Evolutionary conservation across 2,329 filamentous ascomycete species (phyloP), one percentile per base, ranked within the genome.

Genomic region (Botrytis hyacinthi): DNA sequence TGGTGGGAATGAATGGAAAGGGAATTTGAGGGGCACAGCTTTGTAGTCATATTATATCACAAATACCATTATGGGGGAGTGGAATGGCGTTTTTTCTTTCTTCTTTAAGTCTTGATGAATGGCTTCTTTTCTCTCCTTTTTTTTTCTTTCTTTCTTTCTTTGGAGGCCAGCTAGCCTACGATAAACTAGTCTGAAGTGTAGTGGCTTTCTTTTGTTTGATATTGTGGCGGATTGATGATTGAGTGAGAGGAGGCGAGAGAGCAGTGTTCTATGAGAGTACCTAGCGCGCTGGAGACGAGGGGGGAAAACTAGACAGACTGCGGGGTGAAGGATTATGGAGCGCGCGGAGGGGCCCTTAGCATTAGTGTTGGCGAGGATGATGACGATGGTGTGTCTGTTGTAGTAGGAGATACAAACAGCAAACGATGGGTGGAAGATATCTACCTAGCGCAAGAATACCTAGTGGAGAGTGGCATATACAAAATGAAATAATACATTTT

Each of bases 1-100:
- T 48, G 51, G 66, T 68, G 60, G 66, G 42, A 44, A 66, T 70
- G 73, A 44, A 71, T 67, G 73, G 46, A 73, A 70, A 70, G 74
- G 62, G 72, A 71, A 68, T 57, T 18, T 68, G 51, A 60, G 67
- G 51, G 37, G 67, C 67, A 70, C 65, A 68, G 65, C 69, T 73
- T 74, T 78, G 77, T 78, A 78, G 74, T 76, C 76, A 78, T 77
- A 77, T 71, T 73, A 73, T 76, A 75, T 74, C 74, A 74, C 71
- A 77, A 57, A 76, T 77, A 77, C 75, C 76, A 77, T 73, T 73
- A 76, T 77, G 74, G 77, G 75, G 77, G 78, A 76, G 26, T 66
- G 46, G 42, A 32, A 51, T 40, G 59, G 59, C 57, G 59, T 71
- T 66, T 63, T 71, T 71, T 44, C 51, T 66, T 54, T 65, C 29